phyloP scores from a whole-genome alignment of 768 basidiomycete species.

The Russula emetica region DNA sequence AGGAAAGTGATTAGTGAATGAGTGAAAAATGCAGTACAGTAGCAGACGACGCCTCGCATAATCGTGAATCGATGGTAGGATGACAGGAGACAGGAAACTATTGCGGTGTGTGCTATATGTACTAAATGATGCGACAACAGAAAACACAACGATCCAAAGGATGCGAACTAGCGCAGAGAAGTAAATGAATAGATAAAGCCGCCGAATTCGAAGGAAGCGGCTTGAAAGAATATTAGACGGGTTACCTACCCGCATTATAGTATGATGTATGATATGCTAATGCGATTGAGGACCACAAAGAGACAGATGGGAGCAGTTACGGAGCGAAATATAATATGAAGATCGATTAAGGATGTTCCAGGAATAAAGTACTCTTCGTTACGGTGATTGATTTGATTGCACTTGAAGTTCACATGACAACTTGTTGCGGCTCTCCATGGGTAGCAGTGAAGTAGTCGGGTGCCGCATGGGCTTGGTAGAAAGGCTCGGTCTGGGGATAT shows the following conservation, averaged over 20 bases:
- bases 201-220: neutral
- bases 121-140: slow-evolving; percentile 19
- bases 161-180: slow-evolving; percentile 12
- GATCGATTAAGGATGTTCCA: slow-evolving; percentile 14
- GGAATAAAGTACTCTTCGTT: slow-evolving; percentile 21
- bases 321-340: slow-evolving; percentile 9
- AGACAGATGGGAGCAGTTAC: slow-evolving; percentile 20
- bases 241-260: slow-evolving; percentile 12
- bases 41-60: slow-evolving; percentile 21
- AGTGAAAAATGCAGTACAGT: slow-evolving; percentile 14
- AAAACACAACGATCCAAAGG: slow-evolving; percentile 19
- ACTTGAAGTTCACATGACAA: slow-evolving; percentile 27
- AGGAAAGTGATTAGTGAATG: slow-evolving; percentile 13
- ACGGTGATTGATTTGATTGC: slow-evolving; percentile 4
- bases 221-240: slow-evolving; percentile 11
- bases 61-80: slow-evolving; percentile 14
- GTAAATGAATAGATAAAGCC: slow-evolving; percentile 24
- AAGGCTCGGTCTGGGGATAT: slow-evolving; percentile 6
- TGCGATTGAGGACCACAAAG: slow-evolving; percentile 16
- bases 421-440: slow-evolving; percentile 26
- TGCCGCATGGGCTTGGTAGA: slow-evolving; percentile 13
- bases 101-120: slow-evolving; percentile 24
- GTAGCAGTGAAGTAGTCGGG: slow-evolving; percentile 17
- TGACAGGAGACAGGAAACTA: slow-evolving; percentile 2
- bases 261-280: slow-evolving; percentile 13